Percentiles rank a stretch among this genome's conserved stretches.
These are phyloP conservation scores for Massospora cicadina DNA, from an alignment of 371 early-diverging fungal species.

Conservation along the genomic window DNA sequence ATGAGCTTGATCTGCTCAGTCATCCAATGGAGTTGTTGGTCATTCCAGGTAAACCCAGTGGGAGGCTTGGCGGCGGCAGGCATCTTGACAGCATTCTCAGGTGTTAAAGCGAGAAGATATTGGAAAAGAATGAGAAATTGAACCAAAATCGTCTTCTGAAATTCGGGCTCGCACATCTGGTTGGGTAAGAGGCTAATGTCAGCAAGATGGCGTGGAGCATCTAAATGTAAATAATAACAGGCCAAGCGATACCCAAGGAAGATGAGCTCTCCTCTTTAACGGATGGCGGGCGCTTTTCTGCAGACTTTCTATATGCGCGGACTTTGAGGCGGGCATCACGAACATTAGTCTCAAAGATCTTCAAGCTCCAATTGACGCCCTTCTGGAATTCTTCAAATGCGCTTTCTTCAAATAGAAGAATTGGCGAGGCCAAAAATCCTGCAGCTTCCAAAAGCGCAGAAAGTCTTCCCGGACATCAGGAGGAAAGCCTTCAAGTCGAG, in stretches of 20 bases:
- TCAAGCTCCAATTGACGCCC: background rate
- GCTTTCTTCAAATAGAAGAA: background rate
- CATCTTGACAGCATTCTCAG: background rate
- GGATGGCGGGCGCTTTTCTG: background rate
- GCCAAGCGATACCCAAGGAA: background rate
- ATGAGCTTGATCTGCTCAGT: background rate
- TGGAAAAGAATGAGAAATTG: background rate
- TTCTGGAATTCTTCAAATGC: background rate
- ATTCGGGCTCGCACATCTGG: background rate
- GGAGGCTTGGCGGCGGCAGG: constrained; percentile 3
- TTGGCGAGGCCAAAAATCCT: background rate
- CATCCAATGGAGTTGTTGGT: background rate
- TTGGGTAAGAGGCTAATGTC: background rate
- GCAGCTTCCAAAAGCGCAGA: background rate
- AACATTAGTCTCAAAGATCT: background rate
- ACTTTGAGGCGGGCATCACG: background rate
- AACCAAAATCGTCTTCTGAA: background rate
- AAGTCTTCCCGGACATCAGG: background rate
- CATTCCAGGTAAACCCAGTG: background rate
- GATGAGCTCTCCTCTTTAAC: background rate
- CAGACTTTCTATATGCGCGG: background rate
- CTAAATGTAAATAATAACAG: background rate
- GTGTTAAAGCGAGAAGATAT: background rate
- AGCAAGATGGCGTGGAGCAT: background rate
- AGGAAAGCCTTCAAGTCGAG: background rate